Conservation (phyloP, 306 rosid genomes). For the Hippophae gyantsensis region DNA sequence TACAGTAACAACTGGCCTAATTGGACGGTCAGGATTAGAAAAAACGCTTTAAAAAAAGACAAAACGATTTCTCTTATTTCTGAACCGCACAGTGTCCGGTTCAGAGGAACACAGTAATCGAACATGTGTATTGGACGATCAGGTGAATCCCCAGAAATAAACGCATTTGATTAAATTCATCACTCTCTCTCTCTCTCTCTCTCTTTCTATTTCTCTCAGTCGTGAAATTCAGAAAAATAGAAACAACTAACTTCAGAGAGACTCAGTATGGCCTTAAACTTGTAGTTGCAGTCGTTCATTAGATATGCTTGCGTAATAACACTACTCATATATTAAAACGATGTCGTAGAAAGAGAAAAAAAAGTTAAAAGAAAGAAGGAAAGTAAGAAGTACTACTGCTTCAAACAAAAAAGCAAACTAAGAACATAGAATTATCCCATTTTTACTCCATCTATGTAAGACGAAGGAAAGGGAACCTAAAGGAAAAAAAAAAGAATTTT, state of each 20-base stretch:
- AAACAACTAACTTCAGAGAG: conserved; percentile 15
- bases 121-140: conserved; percentile 38
- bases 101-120: conserved; percentile 38
- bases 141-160: conserved; percentile 26
- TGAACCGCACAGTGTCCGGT: conserved; percentile 46
- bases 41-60: conserved; percentile 15
- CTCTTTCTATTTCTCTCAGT: conserved; percentile 6
- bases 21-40: conserved; percentile 17
- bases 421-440: conserved; percentile 49
- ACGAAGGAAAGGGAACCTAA: conserved; percentile 29
- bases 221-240: conserved; percentile 20
- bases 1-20: neutral
- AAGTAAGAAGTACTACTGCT: conserved; percentile 22
- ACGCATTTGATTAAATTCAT: neutral
- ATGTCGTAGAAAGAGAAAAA: conserved; percentile 5
- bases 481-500: conserved; percentile 16
- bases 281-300: neutral
- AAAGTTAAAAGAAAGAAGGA: conserved; percentile 1
- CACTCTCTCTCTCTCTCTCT: conserved; percentile 6
- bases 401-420: conserved; percentile 35
- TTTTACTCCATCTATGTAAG: conserved; percentile 42
- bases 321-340: neutral
- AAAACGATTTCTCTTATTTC: conserved; percentile 27
- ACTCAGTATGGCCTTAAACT: conserved; percentile 18
- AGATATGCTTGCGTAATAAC: neutral